Percentiles rank a stretch among this genome's conserved stretches.
phyloP scores from a whole-genome alignment of 345 rosid genomes.

The Nasturtium officinale region DNA sequence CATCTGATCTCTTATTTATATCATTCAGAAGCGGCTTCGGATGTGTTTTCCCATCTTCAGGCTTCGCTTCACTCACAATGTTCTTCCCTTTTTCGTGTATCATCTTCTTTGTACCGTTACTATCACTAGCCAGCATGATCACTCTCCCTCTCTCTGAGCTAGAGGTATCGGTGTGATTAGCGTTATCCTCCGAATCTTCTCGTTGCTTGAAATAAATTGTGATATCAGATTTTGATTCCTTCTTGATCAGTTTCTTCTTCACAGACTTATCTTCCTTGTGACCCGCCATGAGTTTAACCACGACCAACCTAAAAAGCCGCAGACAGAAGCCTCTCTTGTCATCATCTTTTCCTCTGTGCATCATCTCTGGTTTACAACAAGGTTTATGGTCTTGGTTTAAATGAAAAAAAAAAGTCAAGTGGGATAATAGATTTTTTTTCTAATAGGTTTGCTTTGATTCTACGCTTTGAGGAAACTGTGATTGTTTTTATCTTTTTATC shows the following conservation, averaged over 20 bases:
- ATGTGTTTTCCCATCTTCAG: conserved; percentile 16
- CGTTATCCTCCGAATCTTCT: conserved; percentile 43
- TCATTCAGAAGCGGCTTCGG: conserved; percentile 22
- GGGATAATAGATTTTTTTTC: conserved; percentile 12
- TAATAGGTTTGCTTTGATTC: conserved; percentile 41
- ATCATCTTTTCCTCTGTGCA: conserved; percentile 30
- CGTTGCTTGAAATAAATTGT: conserved; percentile 36
- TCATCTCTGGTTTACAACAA: conserved; percentile 9
- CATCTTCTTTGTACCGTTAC: conserved; percentile 11
- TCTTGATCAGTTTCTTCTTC: conserved; percentile 35
- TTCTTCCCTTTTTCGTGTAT: neutral
- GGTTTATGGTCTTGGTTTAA: conserved; percentile 20
- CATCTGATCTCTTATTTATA: conserved; percentile 34
- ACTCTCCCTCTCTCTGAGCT: conserved; percentile 29
- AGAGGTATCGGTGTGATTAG: neutral
- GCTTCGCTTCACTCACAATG: conserved; percentile 5
- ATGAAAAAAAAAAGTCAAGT: conserved; percentile 15
- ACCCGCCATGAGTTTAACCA: conserved; percentile 30
- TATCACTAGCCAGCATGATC: conserved; percentile 31
- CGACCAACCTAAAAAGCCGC: conserved; percentile 25
- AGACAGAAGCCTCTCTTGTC: conserved; percentile 30
- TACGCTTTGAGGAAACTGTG: conserved; percentile 41
- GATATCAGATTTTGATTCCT: conserved; percentile 38
- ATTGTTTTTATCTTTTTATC: conserved; percentile 20
- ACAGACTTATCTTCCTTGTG: conserved; percentile 23